Conservation (phyloP, 768 basidiomycete genomes). For the Lactifluus piperatus region DNA sequence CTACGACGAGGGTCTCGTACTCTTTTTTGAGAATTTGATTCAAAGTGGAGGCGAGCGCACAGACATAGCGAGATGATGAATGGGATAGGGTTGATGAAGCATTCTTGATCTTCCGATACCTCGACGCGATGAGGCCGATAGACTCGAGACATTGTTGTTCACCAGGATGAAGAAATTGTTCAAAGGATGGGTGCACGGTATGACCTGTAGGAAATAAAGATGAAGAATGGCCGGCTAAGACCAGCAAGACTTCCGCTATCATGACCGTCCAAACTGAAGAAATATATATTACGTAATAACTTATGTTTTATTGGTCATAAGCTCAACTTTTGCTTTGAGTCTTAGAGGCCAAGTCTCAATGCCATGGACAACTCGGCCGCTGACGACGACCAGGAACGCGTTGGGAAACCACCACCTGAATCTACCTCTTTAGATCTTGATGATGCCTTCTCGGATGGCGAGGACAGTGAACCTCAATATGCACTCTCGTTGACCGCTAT, state of each 20-base stretch:
- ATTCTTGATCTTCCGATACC: slow-evolving; percentile 64
- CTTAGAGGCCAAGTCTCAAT: neutral
- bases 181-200: slow-evolving; percentile 53
- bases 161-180: slow-evolving; percentile 76
- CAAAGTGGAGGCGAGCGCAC: slow-evolving; percentile 67
- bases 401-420: neutral
- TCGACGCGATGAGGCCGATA: slow-evolving; percentile 63
- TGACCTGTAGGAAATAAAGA: slow-evolving; percentile 65
- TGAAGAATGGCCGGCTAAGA: slow-evolving; percentile 82
- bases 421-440: slow-evolving; percentile 28
- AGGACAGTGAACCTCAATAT: slow-evolving; percentile 39
- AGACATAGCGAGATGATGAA: slow-evolving; percentile 67
- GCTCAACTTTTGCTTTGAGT: no score
- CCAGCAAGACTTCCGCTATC: slow-evolving; percentile 84
- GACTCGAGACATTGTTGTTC: slow-evolving; percentile 79
- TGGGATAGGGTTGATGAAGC: slow-evolving; percentile 42
- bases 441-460: slow-evolving; percentile 60
- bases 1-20: slow-evolving; percentile 70
- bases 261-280: slow-evolving; percentile 31
- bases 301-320: no score
- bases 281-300: neutral
- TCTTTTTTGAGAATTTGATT: slow-evolving; percentile 67
- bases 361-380: neutral
- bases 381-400: neutral
- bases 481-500: slow-evolving; percentile 55